phyloP scores from a whole-genome alignment of 1,284 basidiomycete genomes.

The Ganoderma leucocontextum region DNA sequence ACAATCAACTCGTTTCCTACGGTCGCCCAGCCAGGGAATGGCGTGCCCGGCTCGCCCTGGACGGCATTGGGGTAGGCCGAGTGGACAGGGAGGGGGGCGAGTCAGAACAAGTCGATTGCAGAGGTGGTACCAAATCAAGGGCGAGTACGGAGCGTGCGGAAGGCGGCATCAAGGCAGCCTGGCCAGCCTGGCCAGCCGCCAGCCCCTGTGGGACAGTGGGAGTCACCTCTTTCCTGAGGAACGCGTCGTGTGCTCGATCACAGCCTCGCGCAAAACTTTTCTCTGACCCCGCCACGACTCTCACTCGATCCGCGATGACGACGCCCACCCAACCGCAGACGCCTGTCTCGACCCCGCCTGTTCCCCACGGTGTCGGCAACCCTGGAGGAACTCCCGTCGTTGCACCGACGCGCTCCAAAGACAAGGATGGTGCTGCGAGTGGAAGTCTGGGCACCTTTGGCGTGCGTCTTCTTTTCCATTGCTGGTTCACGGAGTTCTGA shows the following conservation, averaged over 20 bases:
- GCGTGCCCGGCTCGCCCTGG: background rate
- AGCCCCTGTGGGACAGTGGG: too few relatives aligned
- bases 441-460: conserved; percentile 84
- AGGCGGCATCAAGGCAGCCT: conserved; percentile 21
- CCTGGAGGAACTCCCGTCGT: conserved; percentile 45
- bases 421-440: conserved; percentile 63
- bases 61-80: background rate
- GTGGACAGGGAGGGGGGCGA: conserved; percentile 8
- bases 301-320: conserved; percentile 37
- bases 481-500: conserved; percentile 16
- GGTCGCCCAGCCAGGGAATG: background rate
- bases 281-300: conserved; percentile 20
- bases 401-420: conserved; percentile 65
- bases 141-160: conserved; percentile 21
- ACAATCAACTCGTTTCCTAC: background rate
- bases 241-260: conserved; percentile 16
- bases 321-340: conserved; percentile 40
- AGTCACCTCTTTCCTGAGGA: conserved; percentile 16
- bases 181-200: too few relatives aligned
- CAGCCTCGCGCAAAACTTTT: conserved; percentile 16
- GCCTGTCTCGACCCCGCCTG: conserved; percentile 39
- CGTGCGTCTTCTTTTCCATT: conserved; percentile 46
- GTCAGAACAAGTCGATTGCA: conserved; percentile 20
- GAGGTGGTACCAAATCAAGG: conserved; percentile 4
- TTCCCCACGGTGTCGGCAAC: conserved; percentile 45